Evolutionary conservation across 2,329 filamentous ascomycete genomes (phyloP).

Genomic region (Fusarium vanettenii): DNA sequence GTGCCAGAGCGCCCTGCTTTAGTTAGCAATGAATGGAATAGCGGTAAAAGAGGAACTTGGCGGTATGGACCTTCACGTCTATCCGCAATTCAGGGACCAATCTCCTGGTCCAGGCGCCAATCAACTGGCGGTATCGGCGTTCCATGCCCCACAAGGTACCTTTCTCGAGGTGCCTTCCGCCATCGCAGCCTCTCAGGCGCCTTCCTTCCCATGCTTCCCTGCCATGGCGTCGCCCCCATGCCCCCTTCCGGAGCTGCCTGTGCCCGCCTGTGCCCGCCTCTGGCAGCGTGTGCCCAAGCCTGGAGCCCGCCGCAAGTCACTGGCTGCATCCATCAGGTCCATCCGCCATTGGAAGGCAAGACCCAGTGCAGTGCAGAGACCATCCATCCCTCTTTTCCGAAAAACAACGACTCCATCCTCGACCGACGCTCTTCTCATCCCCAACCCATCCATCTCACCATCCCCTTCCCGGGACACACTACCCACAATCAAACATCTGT

Average conservation of each 20-base stretch:
- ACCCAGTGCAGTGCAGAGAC: conserved; percentile 2
- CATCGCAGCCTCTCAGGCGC: conserved; percentile 32
- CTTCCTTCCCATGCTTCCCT: conserved; percentile 20
- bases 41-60: conserved; percentile 30
- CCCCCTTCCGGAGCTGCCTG: conserved; percentile 32
- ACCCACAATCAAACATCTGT: conserved; percentile 24
- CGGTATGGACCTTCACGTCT: conserved; percentile 26
- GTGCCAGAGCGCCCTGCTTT: background rate
- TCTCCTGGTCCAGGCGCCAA: conserved; percentile 18
- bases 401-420: conserved; percentile 44
- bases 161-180: conserved; percentile 24
- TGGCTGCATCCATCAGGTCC: conserved; percentile 8
- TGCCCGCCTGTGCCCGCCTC: conserved; percentile 19
- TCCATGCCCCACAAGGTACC: conserved; percentile 16
- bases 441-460: conserved; percentile 37
- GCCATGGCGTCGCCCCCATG: conserved; percentile 16
- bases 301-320: conserved; percentile 14
- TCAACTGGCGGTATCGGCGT: conserved; percentile 7
- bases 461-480: conserved; percentile 28
- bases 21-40: conserved; percentile 14
- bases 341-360: background rate
- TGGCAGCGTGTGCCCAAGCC: conserved; percentile 17
- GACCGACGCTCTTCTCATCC: conserved; percentile 36
- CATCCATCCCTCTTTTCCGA: conserved; percentile 31
- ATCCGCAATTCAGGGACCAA: conserved; percentile 35